Evolutionary conservation across 2,329 filamentous ascomycete genomes (phyloP), one percentile per base, ranked within the genome.

Genomic region (Colletotrichum siamense): DNA sequence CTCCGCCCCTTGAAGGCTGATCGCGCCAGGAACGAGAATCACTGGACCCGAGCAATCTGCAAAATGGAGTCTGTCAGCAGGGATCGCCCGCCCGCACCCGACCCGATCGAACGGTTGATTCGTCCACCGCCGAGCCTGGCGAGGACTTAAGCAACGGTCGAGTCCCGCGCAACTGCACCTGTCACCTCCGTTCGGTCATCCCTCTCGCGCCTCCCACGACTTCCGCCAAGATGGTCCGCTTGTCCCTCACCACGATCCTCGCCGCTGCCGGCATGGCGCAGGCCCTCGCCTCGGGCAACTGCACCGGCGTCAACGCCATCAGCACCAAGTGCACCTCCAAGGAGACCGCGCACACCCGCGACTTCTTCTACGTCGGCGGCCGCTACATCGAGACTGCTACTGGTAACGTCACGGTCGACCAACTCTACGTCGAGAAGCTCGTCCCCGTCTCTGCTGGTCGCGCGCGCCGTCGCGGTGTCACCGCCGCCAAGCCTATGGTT

Each of bases 351-450:
- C 71, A 78, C 9, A 79, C 79, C 44, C 81, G 82, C 49, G 78
- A 77, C 63, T 82, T 79, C 77, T 85, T 86, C 79, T 86, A 85
- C 73, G 80, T 83, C 4, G 85, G 85, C 28, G 85, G 85, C 5
- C 71, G 79, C 8, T 87, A 86, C 75, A 81, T 80, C 30, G 49
- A 79, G 26, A 79, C 82, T 57, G 78, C 77, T 5, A 71, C 78
- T 0, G 82, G 82, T 3, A 82, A 85, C 73, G 78, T 82, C 26
- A 79, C 81, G 13, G 80, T 81, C 34, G 84, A 85, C 67, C 89
- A 91, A 82, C 89, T 91, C 83, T 91, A 91, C 77, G 88, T 91
- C 30, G 90, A 91, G 82, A 84, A 84, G 69, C 83, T 90, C 15
- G 78, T 78, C 5, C 87, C 88, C 9, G 75, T 55, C 6, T 39